phyloP scores from a whole-genome alignment of 2,329 filamentous ascomycete genomes.

The Hansfordia pulvinata region DNA sequence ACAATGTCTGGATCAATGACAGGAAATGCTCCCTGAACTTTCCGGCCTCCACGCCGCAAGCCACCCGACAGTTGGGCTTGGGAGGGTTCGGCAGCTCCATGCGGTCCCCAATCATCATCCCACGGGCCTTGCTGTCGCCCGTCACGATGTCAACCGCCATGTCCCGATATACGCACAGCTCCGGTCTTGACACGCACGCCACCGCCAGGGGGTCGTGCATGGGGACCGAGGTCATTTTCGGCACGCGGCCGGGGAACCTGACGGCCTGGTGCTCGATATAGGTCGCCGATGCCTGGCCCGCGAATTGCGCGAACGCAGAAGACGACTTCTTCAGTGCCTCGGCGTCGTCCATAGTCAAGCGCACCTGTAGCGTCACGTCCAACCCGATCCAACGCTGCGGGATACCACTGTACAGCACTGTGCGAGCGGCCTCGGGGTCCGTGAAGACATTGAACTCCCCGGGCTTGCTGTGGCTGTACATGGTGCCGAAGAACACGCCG shows the following conservation, averaged over 20 bases:
- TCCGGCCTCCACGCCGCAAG: conserved; percentile 2
- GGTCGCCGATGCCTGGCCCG: neutral
- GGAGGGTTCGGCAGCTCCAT: conserved; percentile 2
- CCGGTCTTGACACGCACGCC: conserved; percentile 2
- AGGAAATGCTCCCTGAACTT: conserved; percentile 4
- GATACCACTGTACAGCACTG: conserved; percentile 1
- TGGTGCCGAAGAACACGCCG: conserved; percentile 1
- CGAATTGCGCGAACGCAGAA: neutral
- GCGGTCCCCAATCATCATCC: conserved; percentile 3
- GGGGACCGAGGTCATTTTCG: neutral
- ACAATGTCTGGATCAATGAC: conserved; percentile 2
- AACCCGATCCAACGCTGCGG: conserved; percentile 1
- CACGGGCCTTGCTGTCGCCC: conserved; percentile 2
- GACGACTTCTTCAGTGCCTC: neutral
- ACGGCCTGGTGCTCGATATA: conserved; percentile 3
- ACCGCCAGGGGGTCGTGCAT: conserved; percentile 2
- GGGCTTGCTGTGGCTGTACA: conserved; percentile 1
- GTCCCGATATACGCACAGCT: conserved; percentile 3
- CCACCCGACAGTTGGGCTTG: conserved; percentile 2
- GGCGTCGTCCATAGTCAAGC: conserved; percentile 1
- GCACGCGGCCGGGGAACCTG: conserved; percentile 1
- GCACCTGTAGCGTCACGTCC: conserved; percentile 1
- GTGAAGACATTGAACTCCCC: conserved; percentile 2
- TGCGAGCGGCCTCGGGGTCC: conserved; percentile 1
- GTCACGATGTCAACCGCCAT: conserved; percentile 3